These are phyloP conservation scores for Talaromyces islandicus DNA, from an alignment of 2,329 filamentous ascomycete genomes.

Conservation along the genomic window DNA sequence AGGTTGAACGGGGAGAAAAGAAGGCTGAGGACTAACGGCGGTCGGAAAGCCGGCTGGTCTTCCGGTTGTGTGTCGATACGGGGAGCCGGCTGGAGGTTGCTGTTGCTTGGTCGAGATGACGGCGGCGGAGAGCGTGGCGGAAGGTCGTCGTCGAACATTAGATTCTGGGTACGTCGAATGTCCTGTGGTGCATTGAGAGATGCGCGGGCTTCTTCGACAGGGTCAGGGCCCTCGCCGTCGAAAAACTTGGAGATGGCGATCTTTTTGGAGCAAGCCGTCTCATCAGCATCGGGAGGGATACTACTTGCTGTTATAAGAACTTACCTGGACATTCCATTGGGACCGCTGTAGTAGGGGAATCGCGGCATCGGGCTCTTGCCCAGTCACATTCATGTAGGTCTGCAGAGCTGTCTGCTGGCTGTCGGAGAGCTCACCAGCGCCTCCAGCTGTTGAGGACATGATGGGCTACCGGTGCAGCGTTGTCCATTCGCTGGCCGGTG, in stretches of 20 bases:
- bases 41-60: conserved; percentile 58
- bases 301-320: conserved; percentile 7
- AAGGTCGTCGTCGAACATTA: conserved; percentile 45
- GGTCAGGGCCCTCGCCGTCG: conserved; percentile 84
- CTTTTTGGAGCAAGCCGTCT: conserved; percentile 20
- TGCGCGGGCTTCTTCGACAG: conserved; percentile 68
- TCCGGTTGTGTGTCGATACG: conserved; percentile 73
- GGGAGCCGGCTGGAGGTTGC: conserved; percentile 62
- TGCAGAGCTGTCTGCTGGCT: conserved; percentile 78
- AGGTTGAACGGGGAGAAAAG: conserved; percentile 77
- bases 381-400: conserved; percentile 82
- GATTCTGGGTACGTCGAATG: conserved; percentile 64
- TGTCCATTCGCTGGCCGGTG: conserved; percentile 7
- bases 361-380: conserved; percentile 71
- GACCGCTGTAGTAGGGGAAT: conserved; percentile 74
- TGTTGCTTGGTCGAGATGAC: conserved; percentile 19
- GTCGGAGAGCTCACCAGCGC: conserved; percentile 64
- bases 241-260: conserved; percentile 98
- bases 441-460: conserved; percentile 50
- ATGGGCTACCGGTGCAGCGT: conserved; percentile 13
- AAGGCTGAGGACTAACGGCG: conserved; percentile 70
- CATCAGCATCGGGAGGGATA: not conserved
- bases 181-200: conserved; percentile 58
- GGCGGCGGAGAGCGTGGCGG: conserved; percentile 23
- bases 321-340: conserved; percentile 91